phyloP scores from a whole-genome alignment of 805 yeast species.

The Phaffomyces antillensis region DNA sequence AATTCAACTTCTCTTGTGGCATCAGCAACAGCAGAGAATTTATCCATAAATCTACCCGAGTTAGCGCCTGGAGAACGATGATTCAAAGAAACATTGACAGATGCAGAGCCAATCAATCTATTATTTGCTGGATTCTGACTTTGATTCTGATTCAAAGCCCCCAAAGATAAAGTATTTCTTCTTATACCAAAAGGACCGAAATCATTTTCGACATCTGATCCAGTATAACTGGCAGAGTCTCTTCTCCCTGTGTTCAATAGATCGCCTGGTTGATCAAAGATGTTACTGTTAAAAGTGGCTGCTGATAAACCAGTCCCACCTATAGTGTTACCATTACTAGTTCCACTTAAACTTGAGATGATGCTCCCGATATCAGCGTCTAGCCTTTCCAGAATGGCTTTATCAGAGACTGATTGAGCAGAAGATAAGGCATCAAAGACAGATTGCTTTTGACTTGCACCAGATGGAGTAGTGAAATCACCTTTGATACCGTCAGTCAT shows the following conservation, averaged over 20 bases:
- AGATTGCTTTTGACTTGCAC: background rate
- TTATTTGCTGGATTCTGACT: constrained; percentile 10
- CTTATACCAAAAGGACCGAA: constrained; percentile 38
- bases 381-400: constrained; percentile 12
- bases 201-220: constrained; percentile 35
- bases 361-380: constrained; percentile 25
- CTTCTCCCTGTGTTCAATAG: constrained; percentile 24
- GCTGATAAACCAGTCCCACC: constrained; percentile 5
- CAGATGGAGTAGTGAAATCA: background rate
- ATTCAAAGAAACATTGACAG: constrained; percentile 42
- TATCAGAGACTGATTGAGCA: constrained; percentile 8
- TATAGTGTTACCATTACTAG: constrained; percentile 10
- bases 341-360: constrained; percentile 25
- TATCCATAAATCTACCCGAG: constrained; percentile 45
- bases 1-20: constrained; percentile 61
- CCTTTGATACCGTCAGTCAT: background rate
- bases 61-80: constrained; percentile 19
- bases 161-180: constrained; percentile 40
- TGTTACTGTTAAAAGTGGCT: constrained; percentile 5
- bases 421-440: constrained; percentile 9
- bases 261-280: constrained; percentile 8
- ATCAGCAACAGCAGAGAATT: constrained; percentile 59
- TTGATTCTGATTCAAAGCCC: constrained; percentile 20
- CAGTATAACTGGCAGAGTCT: constrained; percentile 27
- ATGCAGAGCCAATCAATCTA: constrained; percentile 49